Evolutionary conservation across 164 flowering plant species (phyloP).

Genomic region (Hamamelis virginiana): DNA sequence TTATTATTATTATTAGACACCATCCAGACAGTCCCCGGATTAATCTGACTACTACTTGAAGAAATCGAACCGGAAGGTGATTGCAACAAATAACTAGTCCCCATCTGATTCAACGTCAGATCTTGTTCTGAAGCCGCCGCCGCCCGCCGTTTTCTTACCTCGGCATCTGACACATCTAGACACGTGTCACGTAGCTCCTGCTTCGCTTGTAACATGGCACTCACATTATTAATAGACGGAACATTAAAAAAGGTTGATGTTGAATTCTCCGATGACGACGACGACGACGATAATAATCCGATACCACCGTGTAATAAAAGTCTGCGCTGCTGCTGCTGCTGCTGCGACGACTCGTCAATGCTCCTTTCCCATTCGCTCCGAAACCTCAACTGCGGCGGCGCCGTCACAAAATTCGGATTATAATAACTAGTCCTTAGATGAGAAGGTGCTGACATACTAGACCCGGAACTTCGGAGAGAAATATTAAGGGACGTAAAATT

Average conservation of each 20-base stretch:
- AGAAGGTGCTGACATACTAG: conserved; percentile 54
- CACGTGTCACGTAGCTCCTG: conserved; percentile 25
- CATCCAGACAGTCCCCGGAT: conserved; percentile 39
- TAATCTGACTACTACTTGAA: conserved; percentile 24
- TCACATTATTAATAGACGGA: conserved; percentile 3
- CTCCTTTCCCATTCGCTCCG: conserved; percentile 41
- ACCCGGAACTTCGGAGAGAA: conserved; percentile 67
- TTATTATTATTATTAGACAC: conserved; percentile 17
- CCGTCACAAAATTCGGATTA: conserved; percentile 29
- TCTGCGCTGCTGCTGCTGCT: too few species aligned
- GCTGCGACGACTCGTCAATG: conserved; percentile 14
- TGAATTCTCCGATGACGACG: too few species aligned
- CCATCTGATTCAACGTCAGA: conserved; percentile 21
- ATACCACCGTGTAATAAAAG: too few species aligned
- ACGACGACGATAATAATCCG: too few species aligned
- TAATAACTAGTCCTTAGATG: conserved; percentile 40
- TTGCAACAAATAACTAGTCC: conserved; percentile 27
- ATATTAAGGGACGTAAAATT: conserved; percentile 71
- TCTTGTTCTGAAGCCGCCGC: conserved; percentile 19
- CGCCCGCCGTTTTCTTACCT: conserved; percentile 25
- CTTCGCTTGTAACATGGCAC: conserved; percentile 22
- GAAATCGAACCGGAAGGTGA: conserved; percentile 29
- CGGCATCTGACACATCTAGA: not conserved
- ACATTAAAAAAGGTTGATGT: conserved; percentile 7
- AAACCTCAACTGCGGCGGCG: conserved; percentile 30